phyloP scores from a whole-genome alignment of 2,329 filamentous ascomycete species.

The Chrysosporium keratinophilum region DNA sequence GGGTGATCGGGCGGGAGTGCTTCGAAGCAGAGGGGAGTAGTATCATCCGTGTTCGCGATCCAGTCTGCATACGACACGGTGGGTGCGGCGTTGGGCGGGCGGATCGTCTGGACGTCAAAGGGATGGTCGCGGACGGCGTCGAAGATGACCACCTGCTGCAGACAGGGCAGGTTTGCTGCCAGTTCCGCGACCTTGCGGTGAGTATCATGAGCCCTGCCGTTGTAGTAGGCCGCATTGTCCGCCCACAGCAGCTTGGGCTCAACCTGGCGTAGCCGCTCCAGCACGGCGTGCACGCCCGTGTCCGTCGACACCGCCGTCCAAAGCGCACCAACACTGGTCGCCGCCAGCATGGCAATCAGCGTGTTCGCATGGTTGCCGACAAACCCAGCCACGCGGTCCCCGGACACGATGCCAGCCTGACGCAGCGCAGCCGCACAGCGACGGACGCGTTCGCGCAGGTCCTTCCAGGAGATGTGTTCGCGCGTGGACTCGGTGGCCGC shows the following conservation, averaged over 20 bases:
- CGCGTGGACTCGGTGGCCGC: slow-evolving; percentile 65
- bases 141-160: slow-evolving; percentile 65
- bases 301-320: slow-evolving; percentile 94
- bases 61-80: slow-evolving; percentile 38
- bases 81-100: slow-evolving; percentile 27
- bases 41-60: slow-evolving; percentile 26
- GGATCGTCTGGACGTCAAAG: slow-evolving; percentile 29
- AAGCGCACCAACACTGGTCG: slow-evolving; percentile 70
- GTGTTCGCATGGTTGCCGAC: slow-evolving; percentile 85
- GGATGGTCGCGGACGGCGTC: slow-evolving; percentile 46
- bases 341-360: slow-evolving; percentile 75
- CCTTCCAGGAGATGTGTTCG: slow-evolving; percentile 62
- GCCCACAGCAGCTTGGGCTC: slow-evolving; percentile 71
- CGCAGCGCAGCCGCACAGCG: slow-evolving; percentile 61
- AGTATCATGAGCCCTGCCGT: slow-evolving; percentile 78
- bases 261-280: slow-evolving; percentile 80
- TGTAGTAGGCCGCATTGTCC: slow-evolving; percentile 82
- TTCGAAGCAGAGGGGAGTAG: slow-evolving; percentile 51
- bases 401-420: slow-evolving; percentile 51
- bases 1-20: slow-evolving; percentile 77
- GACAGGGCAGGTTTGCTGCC: slow-evolving; percentile 52
- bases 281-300: slow-evolving; percentile 78
- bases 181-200: slow-evolving; percentile 71
- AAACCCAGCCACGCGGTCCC: slow-evolving; percentile 59
- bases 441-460: slow-evolving; percentile 67